A percentile compares a stretch with the other conserved stretches of the same genome.
Conservation (phyloP, 2,329 filamentous ascomycete species). For the Aspergillus pseudotamarii region DNA sequence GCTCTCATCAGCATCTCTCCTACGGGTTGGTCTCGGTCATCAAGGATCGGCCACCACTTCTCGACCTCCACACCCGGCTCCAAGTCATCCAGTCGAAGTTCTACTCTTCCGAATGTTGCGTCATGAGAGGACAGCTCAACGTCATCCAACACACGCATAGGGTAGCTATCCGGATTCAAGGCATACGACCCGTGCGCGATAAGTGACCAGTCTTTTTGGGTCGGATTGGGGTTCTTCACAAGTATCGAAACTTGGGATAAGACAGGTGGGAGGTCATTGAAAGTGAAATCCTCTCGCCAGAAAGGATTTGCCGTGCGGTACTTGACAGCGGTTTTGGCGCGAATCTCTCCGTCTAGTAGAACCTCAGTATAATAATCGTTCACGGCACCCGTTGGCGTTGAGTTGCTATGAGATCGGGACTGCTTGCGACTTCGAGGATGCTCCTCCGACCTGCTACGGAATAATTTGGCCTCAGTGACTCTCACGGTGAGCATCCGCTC, state of each 20-base stretch:
- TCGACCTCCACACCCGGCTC: conserved; percentile 78
- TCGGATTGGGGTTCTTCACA: conserved; percentile 50
- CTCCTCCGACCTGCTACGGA: conserved; percentile 36
- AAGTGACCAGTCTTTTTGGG: conserved; percentile 54
- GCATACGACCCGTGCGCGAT: conserved; percentile 49
- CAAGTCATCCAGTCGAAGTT: conserved; percentile 77
- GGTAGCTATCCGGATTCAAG: conserved; percentile 43
- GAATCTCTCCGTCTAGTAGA: conserved; percentile 51
- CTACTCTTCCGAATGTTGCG: conserved; percentile 62
- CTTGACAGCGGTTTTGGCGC: conserved; percentile 53
- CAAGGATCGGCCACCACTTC: conserved; percentile 82
- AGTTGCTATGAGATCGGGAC: conserved; percentile 33
- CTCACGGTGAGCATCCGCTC: conserved; percentile 63
- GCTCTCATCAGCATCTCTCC: conserved; percentile 85
- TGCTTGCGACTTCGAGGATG: conserved; percentile 36
- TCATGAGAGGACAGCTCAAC: conserved; percentile 53
- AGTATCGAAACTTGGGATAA: conserved; percentile 50
- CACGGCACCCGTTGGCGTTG: conserved; percentile 29
- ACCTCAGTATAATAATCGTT: conserved; percentile 54
- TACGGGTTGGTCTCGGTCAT: conserved; percentile 73
- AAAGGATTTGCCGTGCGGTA: conserved; percentile 49
- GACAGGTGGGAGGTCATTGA: conserved; percentile 51
- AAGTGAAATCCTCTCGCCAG: conserved; percentile 53
- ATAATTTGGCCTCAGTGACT: conserved; percentile 64
- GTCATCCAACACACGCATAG: conserved; percentile 46